These are phyloP conservation scores for Xerocomellus chrysenteron DNA, from an alignment of 768 basidiomycete species.

Conservation along the genomic window DNA sequence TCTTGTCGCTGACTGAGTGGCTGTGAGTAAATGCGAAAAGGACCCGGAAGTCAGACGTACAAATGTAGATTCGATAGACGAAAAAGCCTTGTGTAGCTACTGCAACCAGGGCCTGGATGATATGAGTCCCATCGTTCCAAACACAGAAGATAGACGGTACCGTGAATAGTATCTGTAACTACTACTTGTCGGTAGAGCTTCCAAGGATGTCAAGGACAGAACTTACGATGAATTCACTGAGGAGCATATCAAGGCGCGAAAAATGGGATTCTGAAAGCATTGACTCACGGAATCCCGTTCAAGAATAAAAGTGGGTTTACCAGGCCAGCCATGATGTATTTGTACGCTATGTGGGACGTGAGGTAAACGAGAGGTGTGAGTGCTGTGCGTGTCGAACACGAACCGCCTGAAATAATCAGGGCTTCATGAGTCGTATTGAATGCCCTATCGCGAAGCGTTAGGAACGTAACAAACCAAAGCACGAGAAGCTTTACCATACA, in stretches of 20 bases:
- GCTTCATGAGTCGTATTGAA: slow-evolving; percentile 9
- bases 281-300: not conserved
- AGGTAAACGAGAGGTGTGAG: not conserved
- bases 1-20: slow-evolving; percentile 6
- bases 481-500: not conserved
- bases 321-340: slow-evolving; percentile 1
- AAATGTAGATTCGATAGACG: slow-evolving; percentile 10
- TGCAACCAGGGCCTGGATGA: slow-evolving; percentile 1
- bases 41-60: not conserved
- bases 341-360: slow-evolving; percentile 1
- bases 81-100: slow-evolving; percentile 10
- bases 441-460: not conserved
- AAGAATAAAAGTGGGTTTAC: not conserved
- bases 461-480: too few relatives aligned
- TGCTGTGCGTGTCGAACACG: not conserved
- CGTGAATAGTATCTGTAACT: slow-evolving; percentile 9
- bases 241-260: not conserved
- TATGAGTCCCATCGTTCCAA: not conserved
- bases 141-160: not conserved
- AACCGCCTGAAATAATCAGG: slow-evolving; percentile 5
- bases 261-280: not conserved
- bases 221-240: slow-evolving; percentile 11
- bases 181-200: not conserved
- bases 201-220: not conserved
- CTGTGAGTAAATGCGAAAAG: not conserved